phyloP scores from a whole-genome alignment of 768 basidiomycete species.

The Suillus discolor region DNA sequence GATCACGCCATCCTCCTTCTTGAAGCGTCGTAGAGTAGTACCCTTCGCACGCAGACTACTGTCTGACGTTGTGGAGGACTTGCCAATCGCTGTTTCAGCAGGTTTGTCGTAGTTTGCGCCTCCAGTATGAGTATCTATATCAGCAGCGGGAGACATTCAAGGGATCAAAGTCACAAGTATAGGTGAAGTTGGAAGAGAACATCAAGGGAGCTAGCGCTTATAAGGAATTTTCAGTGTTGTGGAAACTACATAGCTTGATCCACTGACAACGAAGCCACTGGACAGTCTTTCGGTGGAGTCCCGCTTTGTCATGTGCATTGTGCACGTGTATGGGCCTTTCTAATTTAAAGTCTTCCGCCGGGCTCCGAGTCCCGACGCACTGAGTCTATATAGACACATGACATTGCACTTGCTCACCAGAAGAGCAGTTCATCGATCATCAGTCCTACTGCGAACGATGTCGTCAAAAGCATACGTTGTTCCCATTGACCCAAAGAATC shows the following conservation, averaged over 20 bases:
- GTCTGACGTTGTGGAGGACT: not conserved
- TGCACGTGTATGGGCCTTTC: not conserved
- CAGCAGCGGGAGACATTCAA: not conserved
- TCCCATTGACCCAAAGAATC: constrained; percentile 53
- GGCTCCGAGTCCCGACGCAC: constrained; percentile 7
- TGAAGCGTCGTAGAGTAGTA: not conserved
- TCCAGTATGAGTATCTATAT: not conserved
- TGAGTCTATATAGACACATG: constrained; percentile 16
- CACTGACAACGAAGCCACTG: not conserved
- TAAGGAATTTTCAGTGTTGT: not conserved
- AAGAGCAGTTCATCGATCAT: constrained; percentile 22
- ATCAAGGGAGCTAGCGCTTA: not conserved
- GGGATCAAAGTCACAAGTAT: not conserved
- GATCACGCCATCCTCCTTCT: not conserved
- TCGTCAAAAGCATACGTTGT: constrained; percentile 59
- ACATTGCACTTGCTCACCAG: constrained; percentile 20
- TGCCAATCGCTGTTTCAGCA: not conserved
- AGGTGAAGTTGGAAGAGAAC: not conserved
- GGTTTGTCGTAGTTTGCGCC: not conserved
- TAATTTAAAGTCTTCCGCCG: not conserved
- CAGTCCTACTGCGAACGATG: constrained; percentile 41
- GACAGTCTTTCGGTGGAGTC: not conserved
- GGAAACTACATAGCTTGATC: not conserved
- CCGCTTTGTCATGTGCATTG: too few species aligned
- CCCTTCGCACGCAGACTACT: not conserved